Percentiles rank a stretch among this genome's conserved stretches.
These are phyloP conservation scores for Agrostemma githago DNA, from an alignment of 148 eudicot genomes.

Conservation along the genomic window DNA sequence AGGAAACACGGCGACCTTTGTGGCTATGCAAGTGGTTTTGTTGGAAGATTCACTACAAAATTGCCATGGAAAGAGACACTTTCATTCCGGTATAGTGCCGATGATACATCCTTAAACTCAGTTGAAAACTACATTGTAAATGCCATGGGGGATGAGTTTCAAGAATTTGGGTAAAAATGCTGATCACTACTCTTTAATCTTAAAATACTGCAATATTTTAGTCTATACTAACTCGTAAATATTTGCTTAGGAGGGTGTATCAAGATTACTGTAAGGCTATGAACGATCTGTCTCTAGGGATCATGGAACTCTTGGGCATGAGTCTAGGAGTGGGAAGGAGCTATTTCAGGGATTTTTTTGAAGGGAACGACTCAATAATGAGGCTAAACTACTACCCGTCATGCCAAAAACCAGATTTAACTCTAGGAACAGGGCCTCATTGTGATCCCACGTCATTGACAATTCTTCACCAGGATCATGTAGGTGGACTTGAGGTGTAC, in stretches of 20 bases:
- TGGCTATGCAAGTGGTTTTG: slow-evolving; percentile 63
- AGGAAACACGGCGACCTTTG: slow-evolving; percentile 46
- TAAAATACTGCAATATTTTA: background rate
- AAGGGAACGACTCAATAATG: slow-evolving; percentile 51
- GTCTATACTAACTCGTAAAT: background rate
- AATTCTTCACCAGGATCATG: slow-evolving; percentile 58
- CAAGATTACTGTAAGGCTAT: slow-evolving; percentile 54
- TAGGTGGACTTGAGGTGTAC: slow-evolving; percentile 57
- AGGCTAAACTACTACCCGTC: slow-evolving; percentile 61
- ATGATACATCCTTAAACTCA: slow-evolving; percentile 24
- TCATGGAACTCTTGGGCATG: slow-evolving; percentile 54
- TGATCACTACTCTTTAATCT: background rate
- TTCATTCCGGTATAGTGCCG: slow-evolving; percentile 38
- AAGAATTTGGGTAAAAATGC: slow-evolving; percentile 39
- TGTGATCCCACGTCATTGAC: slow-evolving; percentile 66
- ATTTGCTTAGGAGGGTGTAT: slow-evolving; percentile 37
- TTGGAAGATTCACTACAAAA: slow-evolving; percentile 52
- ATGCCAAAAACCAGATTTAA: slow-evolving; percentile 45
- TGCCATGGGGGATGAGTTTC: slow-evolving; percentile 37
- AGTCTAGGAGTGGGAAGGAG: slow-evolving; percentile 46
- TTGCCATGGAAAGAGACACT: slow-evolving; percentile 81
- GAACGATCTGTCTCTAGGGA: slow-evolving; percentile 46
- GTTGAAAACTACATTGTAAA: slow-evolving; percentile 36
- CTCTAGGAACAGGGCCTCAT: slow-evolving; percentile 75
- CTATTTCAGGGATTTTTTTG: slow-evolving; percentile 44